These are phyloP conservation scores for Cytospora schulzeri DNA, from an alignment of 2,329 filamentous ascomycete species.

Conservation along the genomic window DNA sequence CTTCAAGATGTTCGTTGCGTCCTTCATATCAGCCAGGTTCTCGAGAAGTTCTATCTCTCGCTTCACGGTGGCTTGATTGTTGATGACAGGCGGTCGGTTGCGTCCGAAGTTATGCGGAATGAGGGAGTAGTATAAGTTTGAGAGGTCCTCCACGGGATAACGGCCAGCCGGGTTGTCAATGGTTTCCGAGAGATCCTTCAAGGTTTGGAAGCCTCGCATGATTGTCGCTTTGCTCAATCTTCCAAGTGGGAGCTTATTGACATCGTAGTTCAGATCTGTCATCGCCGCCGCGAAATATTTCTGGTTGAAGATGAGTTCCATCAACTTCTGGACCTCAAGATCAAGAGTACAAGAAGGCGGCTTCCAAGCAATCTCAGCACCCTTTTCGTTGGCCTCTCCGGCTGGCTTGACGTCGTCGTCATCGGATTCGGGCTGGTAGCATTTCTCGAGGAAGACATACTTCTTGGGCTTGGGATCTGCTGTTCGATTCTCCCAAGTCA, in stretches of 20 bases:
- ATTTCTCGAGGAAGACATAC: slow-evolving; percentile 80
- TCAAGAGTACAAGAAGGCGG: slow-evolving; percentile 59
- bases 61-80: slow-evolving; percentile 60
- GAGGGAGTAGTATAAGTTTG: slow-evolving; percentile 77
- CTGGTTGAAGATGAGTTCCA: slow-evolving; percentile 83
- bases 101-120: slow-evolving; percentile 84
- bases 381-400: slow-evolving; percentile 31
- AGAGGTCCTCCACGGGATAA: slow-evolving; percentile 56
- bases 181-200: slow-evolving; percentile 74
- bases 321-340: slow-evolving; percentile 64
- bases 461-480: slow-evolving; percentile 62
- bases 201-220: slow-evolving; percentile 69
- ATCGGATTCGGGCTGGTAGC: slow-evolving; percentile 71
- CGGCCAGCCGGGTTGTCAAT: slow-evolving; percentile 58
- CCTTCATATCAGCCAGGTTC: slow-evolving; percentile 82
- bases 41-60: slow-evolving; percentile 79
- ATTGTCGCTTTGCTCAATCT: slow-evolving; percentile 83
- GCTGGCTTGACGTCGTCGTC: slow-evolving; percentile 50
- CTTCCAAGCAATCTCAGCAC: slow-evolving; percentile 38
- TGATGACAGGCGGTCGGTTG: slow-evolving; percentile 70
- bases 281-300: slow-evolving; percentile 70
- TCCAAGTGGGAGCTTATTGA: slow-evolving; percentile 77
- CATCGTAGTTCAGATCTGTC: slow-evolving; percentile 69
- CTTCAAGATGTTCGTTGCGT: slow-evolving; percentile 77
- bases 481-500: slow-evolving; percentile 55